These are phyloP conservation scores for Dichotomopilus funicola DNA, from an alignment of 2,329 filamentous ascomycete genomes.

Conservation along the genomic window DNA sequence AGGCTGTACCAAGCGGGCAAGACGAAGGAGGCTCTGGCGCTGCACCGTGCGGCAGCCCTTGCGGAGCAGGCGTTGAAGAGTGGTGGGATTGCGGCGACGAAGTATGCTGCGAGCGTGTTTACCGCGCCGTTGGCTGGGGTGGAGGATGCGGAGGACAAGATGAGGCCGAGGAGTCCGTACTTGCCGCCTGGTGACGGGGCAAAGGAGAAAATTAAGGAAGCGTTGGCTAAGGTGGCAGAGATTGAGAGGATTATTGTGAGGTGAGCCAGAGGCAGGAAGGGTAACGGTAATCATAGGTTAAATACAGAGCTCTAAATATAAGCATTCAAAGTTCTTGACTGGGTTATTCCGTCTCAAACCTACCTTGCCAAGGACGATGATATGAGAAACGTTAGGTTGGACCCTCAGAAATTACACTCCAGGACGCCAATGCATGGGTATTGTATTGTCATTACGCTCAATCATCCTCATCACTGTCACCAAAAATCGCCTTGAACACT, in stretches of 20 bases:
- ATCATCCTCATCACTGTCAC: conserved; percentile 68
- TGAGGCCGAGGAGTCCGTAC: conserved; percentile 58
- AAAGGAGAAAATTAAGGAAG: conserved; percentile 36
- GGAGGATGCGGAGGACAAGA: conserved; percentile 49
- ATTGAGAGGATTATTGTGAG: conserved; percentile 34
- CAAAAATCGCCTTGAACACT: conserved; percentile 90
- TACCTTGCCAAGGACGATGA: too few species aligned
- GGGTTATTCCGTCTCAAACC: too few species aligned
- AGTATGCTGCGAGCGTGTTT: conserved; percentile 58
- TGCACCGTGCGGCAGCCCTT: conserved; percentile 57
- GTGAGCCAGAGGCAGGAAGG: conserved; percentile 26
- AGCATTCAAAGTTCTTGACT: too few species aligned
- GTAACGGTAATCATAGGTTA: background rate
- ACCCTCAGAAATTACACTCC: too few species aligned
- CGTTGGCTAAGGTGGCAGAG: conserved; percentile 39
- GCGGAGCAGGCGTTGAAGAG: conserved; percentile 59
- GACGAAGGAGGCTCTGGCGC: conserved; percentile 48
- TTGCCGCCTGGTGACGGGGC: conserved; percentile 39
- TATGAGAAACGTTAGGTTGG: too few species aligned
- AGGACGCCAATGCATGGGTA: too few species aligned
- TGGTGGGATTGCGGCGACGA: conserved; percentile 58
- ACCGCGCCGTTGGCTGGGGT: conserved; percentile 55
- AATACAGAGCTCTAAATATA: background rate
- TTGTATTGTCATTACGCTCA: background rate
- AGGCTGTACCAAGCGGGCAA: conserved; percentile 53